Conservation (phyloP, 2,329 filamentous ascomycete genomes). For the Penicillium brevicompactum region DNA sequence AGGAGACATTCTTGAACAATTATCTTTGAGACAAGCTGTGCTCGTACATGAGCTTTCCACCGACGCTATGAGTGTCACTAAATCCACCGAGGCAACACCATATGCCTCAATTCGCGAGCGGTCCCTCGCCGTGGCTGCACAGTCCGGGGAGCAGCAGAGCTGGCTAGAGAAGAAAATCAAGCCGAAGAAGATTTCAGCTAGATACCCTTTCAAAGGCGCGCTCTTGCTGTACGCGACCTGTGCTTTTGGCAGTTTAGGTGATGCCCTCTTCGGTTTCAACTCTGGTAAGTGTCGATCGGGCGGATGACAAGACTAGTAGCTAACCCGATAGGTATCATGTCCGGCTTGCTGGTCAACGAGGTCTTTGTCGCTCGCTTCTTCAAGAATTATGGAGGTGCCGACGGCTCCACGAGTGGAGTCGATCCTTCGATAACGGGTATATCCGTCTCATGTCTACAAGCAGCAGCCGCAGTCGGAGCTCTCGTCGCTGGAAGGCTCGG, state of each 20-base stretch:
- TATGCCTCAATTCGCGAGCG: slow-evolving; percentile 24
- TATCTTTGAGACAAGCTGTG: neutral
- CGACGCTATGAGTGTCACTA: slow-evolving; percentile 3
- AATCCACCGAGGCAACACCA: slow-evolving; percentile 1
- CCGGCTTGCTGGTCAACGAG: slow-evolving; percentile 43
- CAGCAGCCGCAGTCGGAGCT: slow-evolving; percentile 38
- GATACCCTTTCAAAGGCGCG: slow-evolving; percentile 43
- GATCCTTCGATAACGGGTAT: slow-evolving; percentile 45
- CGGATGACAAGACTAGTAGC: neutral
- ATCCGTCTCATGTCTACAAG: slow-evolving; percentile 39
- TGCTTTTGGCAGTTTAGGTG: slow-evolving; percentile 44
- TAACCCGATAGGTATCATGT: slow-evolving; percentile 40
- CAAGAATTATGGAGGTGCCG: slow-evolving; percentile 39
- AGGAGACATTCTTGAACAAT: neutral
- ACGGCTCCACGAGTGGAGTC: slow-evolving; percentile 28
- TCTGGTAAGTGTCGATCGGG: slow-evolving; percentile 30
- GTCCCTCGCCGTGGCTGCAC: slow-evolving; percentile 24
- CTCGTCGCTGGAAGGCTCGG: slow-evolving; percentile 39
- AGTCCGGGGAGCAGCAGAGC: slow-evolving; percentile 26
- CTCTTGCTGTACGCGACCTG: slow-evolving; percentile 41
- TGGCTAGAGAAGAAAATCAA: slow-evolving; percentile 41
- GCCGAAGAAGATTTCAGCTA: slow-evolving; percentile 37
- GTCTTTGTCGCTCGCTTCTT: slow-evolving; percentile 46
- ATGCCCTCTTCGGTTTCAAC: slow-evolving; percentile 47
- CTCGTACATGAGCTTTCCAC: neutral